These are phyloP conservation scores for Pseudocercospora fuligena DNA, from an alignment of 2,329 filamentous ascomycete species.

Conservation along the genomic window DNA sequence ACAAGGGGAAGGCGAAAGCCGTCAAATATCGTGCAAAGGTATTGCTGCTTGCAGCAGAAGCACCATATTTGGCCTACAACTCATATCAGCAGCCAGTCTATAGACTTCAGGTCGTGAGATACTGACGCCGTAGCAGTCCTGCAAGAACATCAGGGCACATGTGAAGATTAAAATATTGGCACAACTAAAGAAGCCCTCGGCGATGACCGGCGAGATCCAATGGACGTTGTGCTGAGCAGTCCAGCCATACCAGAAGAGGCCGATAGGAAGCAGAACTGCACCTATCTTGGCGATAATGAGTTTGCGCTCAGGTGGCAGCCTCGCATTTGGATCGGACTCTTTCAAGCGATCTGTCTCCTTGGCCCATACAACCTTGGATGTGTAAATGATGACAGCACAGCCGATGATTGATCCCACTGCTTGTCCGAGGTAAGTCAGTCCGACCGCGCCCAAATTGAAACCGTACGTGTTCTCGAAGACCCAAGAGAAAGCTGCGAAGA, in stretches of 20 bases:
- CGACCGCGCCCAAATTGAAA: conserved; percentile 30
- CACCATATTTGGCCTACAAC: not conserved
- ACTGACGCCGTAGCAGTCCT: conserved; percentile 8
- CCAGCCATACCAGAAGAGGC: conserved; percentile 36
- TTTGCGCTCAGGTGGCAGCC: conserved; percentile 29
- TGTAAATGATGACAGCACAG: conserved; percentile 10
- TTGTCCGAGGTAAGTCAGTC: conserved; percentile 33
- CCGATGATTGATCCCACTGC: conserved; percentile 28
- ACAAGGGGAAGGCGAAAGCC: conserved; percentile 46
- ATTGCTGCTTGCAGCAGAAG: not conserved
- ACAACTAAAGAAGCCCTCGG: conserved; percentile 43
- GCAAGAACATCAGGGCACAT: not conserved
- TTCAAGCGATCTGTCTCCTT: not conserved
- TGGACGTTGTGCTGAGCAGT: not conserved
- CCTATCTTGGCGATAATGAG: conserved; percentile 41
- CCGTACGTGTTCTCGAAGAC: conserved; percentile 32
- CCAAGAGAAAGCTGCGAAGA: conserved; percentile 33
- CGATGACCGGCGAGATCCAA: conserved; percentile 44
- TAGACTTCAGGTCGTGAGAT: not conserved
- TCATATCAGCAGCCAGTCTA: not conserved
- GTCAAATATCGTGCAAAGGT: conserved; percentile 17
- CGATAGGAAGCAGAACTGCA: conserved; percentile 36
- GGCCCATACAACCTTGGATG: not conserved
- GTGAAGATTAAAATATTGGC: conserved; percentile 44
- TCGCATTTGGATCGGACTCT: conserved; percentile 20